phyloP scores from a whole-genome alignment of 1,139 yeast species.

The Suhomyces kunorum region DNA sequence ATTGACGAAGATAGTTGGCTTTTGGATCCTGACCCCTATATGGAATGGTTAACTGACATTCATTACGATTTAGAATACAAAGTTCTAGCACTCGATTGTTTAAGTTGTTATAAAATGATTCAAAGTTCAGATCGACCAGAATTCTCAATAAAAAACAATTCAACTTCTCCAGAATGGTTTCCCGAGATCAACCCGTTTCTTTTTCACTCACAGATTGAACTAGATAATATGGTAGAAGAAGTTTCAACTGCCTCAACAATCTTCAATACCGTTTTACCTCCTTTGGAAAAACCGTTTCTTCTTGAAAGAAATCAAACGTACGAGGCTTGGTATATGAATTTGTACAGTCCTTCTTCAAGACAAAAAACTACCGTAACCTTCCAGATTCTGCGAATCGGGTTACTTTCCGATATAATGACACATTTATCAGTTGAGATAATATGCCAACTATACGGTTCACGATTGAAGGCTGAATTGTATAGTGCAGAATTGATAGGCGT shows the following conservation, averaged over 20 bases:
- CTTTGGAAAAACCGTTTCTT: constrained; percentile 15
- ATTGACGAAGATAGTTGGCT: neutral
- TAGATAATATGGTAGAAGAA: constrained; percentile 3
- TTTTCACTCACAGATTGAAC: constrained; percentile 9
- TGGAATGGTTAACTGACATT: constrained; percentile 15
- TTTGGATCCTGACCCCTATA: neutral
- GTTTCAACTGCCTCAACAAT: neutral
- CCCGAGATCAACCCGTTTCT: constrained; percentile 11
- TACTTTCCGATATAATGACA: neutral
- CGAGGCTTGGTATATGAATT: constrained; percentile 56
- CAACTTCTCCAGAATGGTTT: neutral
- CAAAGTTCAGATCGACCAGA: neutral
- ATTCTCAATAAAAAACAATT: no score
- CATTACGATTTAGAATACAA: constrained; percentile 24
- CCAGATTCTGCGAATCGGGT: constrained; percentile 25
- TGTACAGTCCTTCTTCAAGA: constrained; percentile 16
- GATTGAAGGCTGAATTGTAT: constrained; percentile 45
- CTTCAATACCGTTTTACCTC: neutral
- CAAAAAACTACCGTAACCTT: constrained; percentile 42
- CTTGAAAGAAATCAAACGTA: constrained; percentile 21
- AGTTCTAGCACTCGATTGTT: constrained; percentile 14
- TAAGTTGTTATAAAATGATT: constrained; percentile 4
- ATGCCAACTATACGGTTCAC: constrained; percentile 44
- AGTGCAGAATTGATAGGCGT: constrained; percentile 53
- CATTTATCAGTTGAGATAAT: constrained; percentile 52